Percentiles rank a stretch among this genome's conserved stretches.
Conservation (phyloP, 176 grass and related monocot genomes). For the Carex pumila region DNA sequence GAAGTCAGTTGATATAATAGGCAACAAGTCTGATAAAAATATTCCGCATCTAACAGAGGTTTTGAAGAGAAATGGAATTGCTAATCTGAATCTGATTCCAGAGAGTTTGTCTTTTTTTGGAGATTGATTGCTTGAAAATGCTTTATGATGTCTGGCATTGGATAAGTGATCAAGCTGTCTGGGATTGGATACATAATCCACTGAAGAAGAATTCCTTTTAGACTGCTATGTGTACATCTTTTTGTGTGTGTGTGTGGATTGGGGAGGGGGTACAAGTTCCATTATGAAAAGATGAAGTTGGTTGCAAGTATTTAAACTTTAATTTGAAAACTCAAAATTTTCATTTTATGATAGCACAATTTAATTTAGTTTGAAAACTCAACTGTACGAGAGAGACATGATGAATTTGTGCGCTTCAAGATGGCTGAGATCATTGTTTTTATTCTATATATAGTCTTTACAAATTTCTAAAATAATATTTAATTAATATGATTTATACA, state of each 20-base stretch:
- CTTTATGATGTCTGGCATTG: conserved; percentile 5
- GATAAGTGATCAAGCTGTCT: background rate
- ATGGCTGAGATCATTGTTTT: no score
- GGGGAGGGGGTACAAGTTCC: background rate
- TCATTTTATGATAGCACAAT: no score
- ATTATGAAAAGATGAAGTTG: no score
- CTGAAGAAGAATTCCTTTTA: background rate
- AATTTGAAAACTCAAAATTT: no score
- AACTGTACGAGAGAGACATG: no score
- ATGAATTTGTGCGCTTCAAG: no score
- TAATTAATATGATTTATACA: no score
- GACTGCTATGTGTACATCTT: background rate
- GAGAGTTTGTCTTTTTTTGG: background rate
- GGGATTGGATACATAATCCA: background rate
- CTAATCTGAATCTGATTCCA: background rate
- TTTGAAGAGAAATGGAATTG: conserved; percentile 11
- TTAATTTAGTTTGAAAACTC: no score
- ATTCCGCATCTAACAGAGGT: background rate
- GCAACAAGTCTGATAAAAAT: background rate
- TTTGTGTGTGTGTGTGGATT: background rate
- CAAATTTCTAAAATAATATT: no score
- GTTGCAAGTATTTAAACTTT: no score
- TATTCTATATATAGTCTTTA: no score
- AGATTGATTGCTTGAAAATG: conserved; percentile 3
- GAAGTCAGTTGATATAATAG: background rate